Base-by-base conservation (phyloP, 2,329 filamentous ascomycete genomes). In the Colletotrichum cordylinicola region DNA sequence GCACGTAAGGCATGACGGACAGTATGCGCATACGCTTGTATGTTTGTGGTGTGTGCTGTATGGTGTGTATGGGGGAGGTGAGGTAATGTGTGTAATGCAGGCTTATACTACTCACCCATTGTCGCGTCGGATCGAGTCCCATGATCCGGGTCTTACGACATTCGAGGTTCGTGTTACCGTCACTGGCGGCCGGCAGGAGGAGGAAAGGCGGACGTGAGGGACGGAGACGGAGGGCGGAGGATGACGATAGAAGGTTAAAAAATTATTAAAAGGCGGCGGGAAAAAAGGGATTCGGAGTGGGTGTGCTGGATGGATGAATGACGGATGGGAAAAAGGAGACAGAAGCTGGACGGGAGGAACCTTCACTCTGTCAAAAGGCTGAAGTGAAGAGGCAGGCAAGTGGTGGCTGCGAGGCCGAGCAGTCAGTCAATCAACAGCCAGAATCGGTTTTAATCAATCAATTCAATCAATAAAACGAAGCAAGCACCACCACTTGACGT, bases 91-190 rank as follows among this genome's bases (percentile, higher is more conserved):
- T 67, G 70, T 29, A 60, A 66, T 33, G 69, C 33, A 74, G 52
- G 33, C 39, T 33, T 52, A 35, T 21, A 52, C 43, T 76, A 84
- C 82, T 83, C 78, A 84, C 82, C 82, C 82, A 84, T 84, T 80
- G 75, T 84, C 79, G 81, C 80, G 79, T 81, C 76, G 78, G 79
- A 74, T 79, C 80, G 77, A 82, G 77, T 80, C 82, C 80, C 82
- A 84, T 84, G 80, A 79, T 83, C 82, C 72, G 74, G 70, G 78
- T 78, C 79, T 78, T 77, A 79, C 77, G 75, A 72, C 77, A 79
- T 79, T 72, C 71, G 72, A 65, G 39, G 29, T 65, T 70, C 35
- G 60, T 76, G 66, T 52, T 21, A 69, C 66, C 72, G 66, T 75
- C 61, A 24, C 60, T 67, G 61, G 61, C 48, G 39, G 56, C 71